Percentiles rank a stretch among this genome's conserved stretches.
Conservation (phyloP, 2,329 filamentous ascomycete species). For the Xylariaceae sp. region DNA sequence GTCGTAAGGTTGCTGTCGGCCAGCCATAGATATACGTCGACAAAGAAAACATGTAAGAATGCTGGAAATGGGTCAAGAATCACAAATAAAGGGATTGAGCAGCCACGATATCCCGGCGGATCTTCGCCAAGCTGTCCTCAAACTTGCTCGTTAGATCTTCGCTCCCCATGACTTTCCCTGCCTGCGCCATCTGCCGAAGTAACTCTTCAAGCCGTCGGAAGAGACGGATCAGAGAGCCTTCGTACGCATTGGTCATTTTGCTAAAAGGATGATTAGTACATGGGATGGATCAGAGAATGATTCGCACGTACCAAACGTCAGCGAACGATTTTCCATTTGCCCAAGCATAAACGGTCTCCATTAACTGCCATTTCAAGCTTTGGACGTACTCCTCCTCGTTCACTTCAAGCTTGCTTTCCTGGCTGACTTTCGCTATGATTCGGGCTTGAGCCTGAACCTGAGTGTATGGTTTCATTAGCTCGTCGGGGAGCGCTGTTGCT, state of each 20-base stretch:
- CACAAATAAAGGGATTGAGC: slow-evolving; percentile 92
- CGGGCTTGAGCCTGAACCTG: slow-evolving; percentile 87
- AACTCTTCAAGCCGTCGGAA: slow-evolving; percentile 96
- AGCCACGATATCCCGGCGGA: slow-evolving; percentile 90
- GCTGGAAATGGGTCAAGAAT: slow-evolving; percentile 12
- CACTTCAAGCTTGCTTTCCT: slow-evolving; percentile 90
- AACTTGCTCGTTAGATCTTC: slow-evolving; percentile 93
- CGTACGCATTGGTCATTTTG: slow-evolving; percentile 99
- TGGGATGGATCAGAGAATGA: background rate
- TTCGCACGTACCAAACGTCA: slow-evolving; percentile 81
- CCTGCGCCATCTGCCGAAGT: slow-evolving; percentile 91
- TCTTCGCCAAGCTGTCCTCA: slow-evolving; percentile 80
- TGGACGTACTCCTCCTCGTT: slow-evolving; percentile 93
- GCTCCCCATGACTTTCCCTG: slow-evolving; percentile 96
- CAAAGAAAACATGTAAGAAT: background rate
- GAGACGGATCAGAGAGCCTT: slow-evolving; percentile 92
- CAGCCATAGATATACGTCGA: background rate
- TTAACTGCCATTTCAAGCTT: slow-evolving; percentile 89
- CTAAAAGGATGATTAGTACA: slow-evolving; percentile 49
- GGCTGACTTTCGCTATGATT: slow-evolving; percentile 87
- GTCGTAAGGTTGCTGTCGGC: slow-evolving; percentile 3
- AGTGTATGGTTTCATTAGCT: slow-evolving; percentile 81
- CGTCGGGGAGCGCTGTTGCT: slow-evolving; percentile 75
- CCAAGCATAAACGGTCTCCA: slow-evolving; percentile 96
- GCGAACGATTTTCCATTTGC: slow-evolving; percentile 87